These are phyloP conservation scores for Raphanus raphanistrum DNA, from an alignment of 345 rosid species.

Conservation along the genomic window DNA sequence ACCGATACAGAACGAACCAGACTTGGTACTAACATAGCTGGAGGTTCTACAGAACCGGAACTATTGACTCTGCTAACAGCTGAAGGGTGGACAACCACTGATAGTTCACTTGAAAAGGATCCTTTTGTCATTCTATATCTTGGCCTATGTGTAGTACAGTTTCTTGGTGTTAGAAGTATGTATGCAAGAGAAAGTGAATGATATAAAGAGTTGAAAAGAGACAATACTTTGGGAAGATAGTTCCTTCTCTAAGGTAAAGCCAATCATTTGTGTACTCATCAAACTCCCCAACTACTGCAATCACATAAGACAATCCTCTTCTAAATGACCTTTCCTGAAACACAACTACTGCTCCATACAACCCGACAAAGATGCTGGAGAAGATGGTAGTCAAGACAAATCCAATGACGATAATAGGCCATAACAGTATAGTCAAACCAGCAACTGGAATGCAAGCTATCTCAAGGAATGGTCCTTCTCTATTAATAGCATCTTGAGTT, in stretches of 20 bases:
- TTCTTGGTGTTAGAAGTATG: slow-evolving; percentile 26
- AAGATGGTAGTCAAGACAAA: slow-evolving; percentile 57
- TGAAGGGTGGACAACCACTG: slow-evolving; percentile 46
- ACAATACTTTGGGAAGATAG: slow-evolving; percentile 76
- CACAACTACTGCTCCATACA: slow-evolving; percentile 71
- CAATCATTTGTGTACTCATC: slow-evolving; percentile 88
- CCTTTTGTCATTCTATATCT: slow-evolving; percentile 56
- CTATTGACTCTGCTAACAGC: slow-evolving; percentile 38
- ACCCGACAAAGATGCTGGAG: slow-evolving; percentile 66
- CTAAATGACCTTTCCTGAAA: slow-evolving; percentile 81
- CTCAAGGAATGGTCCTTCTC: slow-evolving; percentile 82
- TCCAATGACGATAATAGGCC: slow-evolving; percentile 79
- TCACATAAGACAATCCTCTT: slow-evolving; percentile 78
- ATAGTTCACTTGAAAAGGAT: slow-evolving; percentile 51
- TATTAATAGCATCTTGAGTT: slow-evolving; percentile 64
- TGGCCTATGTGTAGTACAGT: slow-evolving; percentile 60
- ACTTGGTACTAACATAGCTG: slow-evolving; percentile 73
- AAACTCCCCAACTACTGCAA: slow-evolving; percentile 85
- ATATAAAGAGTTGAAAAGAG: slow-evolving; percentile 10
- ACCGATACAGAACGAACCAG: slow-evolving; percentile 72
- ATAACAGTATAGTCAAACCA: slow-evolving; percentile 70
- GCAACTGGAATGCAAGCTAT: slow-evolving; percentile 81
- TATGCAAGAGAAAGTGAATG: background rate
- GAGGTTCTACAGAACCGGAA: slow-evolving; percentile 46
- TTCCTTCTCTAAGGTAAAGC: slow-evolving; percentile 83